Percentiles rank a stretch among this genome's conserved stretches.
Evolutionary conservation across 2,329 filamentous ascomycete genomes (phyloP).

Genomic region (Trichoderma lentiforme): DNA sequence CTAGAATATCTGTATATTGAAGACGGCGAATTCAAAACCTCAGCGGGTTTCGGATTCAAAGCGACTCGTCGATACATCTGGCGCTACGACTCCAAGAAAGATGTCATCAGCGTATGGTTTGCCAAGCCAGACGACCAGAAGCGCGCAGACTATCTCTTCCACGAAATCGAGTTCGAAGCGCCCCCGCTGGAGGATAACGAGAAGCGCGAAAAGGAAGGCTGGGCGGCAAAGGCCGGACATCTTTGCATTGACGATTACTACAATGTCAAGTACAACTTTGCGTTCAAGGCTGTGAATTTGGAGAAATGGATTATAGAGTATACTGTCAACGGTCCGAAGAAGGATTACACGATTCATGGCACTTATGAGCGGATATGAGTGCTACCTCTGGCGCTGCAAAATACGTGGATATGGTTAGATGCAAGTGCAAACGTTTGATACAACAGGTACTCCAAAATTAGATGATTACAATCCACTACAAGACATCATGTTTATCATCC

Average conservation of each 20-base stretch:
- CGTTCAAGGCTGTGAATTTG: slow-evolving; percentile 56
- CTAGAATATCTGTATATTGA: slow-evolving; percentile 68
- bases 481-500: not conserved
- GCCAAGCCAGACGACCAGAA: slow-evolving; percentile 59
- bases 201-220: slow-evolving; percentile 40
- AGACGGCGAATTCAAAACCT: slow-evolving; percentile 61
- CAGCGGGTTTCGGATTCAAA: slow-evolving; percentile 53
- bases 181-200: slow-evolving; percentile 26
- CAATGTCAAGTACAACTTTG: slow-evolving; percentile 66
- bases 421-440: not conserved
- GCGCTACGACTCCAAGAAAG: slow-evolving; percentile 60
- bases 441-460: not conserved
- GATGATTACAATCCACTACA: not conserved
- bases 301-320: slow-evolving; percentile 60
- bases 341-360: slow-evolving; percentile 64
- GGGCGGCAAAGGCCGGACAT: slow-evolving; percentile 65
- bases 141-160: slow-evolving; percentile 70
- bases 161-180: slow-evolving; percentile 62
- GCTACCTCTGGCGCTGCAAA: not conserved
- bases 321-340: slow-evolving; percentile 66
- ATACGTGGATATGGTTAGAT: not conserved
- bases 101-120: slow-evolving; percentile 70
- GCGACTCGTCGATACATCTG: slow-evolving; percentile 68
- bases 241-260: slow-evolving; percentile 71
- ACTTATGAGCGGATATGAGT: slow-evolving; percentile 42